Conservation (phyloP, 1,284 basidiomycete species). For the Ceratorhiza oryzae-sativae region DNA sequence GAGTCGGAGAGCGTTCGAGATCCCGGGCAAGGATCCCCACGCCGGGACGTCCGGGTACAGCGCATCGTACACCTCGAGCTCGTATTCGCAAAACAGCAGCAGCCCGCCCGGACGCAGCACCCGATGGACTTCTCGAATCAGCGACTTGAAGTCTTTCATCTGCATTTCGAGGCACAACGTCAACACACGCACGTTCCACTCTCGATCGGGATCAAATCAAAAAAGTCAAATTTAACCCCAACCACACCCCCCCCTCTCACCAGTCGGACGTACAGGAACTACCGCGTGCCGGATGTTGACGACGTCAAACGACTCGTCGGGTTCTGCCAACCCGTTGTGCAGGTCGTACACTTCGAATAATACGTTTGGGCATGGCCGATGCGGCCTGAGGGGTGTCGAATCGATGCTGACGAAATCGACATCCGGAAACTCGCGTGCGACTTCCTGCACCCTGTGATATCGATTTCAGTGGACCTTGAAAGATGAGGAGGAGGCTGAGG, state of each 20-base stretch:
- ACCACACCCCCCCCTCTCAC: too few species aligned
- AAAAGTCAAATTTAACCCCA: background rate
- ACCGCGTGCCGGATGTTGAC: slow-evolving; percentile 23
- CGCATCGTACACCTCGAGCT: slow-evolving; percentile 26
- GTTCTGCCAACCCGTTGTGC: slow-evolving; percentile 32
- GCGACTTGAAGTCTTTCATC: slow-evolving; percentile 24
- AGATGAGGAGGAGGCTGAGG: too few species aligned
- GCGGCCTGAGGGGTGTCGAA: slow-evolving; percentile 11
- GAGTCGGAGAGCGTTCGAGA: slow-evolving; percentile 21
- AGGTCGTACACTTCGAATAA: slow-evolving; percentile 35
- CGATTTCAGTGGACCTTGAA: too few species aligned
- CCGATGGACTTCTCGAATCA: slow-evolving; percentile 16
- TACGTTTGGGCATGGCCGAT: slow-evolving; percentile 13
- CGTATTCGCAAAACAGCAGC: slow-evolving; percentile 19
- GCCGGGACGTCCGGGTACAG: slow-evolving; percentile 24
- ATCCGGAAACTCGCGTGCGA: slow-evolving; percentile 26
- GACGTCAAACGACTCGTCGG: slow-evolving; percentile 29
- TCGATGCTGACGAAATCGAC: slow-evolving; percentile 35
- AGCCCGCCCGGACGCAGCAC: slow-evolving; percentile 25
- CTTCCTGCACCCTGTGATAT: slow-evolving; percentile 27
- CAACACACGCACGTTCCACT: background rate
- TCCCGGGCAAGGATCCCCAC: slow-evolving; percentile 10
- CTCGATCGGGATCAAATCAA: slow-evolving; percentile 5
- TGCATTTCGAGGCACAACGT: too few species aligned
- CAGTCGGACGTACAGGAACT: slow-evolving; percentile 9